Base-by-base conservation (phyloP, 2,329 filamentous ascomycete species). In the Diaporthe sp. region DNA sequence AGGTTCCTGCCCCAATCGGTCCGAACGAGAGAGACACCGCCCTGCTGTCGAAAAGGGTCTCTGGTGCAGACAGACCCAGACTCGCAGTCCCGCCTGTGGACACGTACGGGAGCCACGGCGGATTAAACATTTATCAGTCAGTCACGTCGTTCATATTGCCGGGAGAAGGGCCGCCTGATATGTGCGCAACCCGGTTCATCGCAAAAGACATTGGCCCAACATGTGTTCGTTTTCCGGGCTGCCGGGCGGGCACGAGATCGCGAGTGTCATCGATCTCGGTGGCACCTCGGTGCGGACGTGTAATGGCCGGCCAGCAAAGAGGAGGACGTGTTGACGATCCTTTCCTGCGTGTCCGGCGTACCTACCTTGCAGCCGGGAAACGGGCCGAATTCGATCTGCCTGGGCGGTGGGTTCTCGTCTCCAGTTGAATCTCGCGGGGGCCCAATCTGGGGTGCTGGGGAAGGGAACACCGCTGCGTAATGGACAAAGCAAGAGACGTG, bases 181-280 rank as follows among this genome's bases (percentile, higher is more conserved):
- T 34, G 63, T 68, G 34, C 22, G n/a, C 10, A 61, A 25, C 37
- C 58, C 58, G 37, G n/a, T n/a, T n/a, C n/a, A n/a, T n/a, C n/a
- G n/a, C n/a, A n/a, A n/a, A n/a, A n/a, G n/a, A n/a, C n/a, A n/a
- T n/a, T n/a, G n/a, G n/a, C n/a, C n/a, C n/a, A n/a, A n/a, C n/a
- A n/a, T n/a, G n/a, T n/a, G n/a, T n/a, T n/a, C n/a, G n/a, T 51
- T 51, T 8, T 20, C 65, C 47, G 65, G 65, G 28, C 31, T 42
- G 65, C 34, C 49, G 47, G 65, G 65, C n/a, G 34, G 4, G 65
- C 65, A 70, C 15, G 49, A 55, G 49, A 25, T 55, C 34, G 34
- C 65, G 65, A 55, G 42, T n/a, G 25, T 42, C 13, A 70, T 70
- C 34, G 65, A 55, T 70, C 49, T 70, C 65, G 65, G 65, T 70